These are phyloP conservation scores for Xerophyta viscosa DNA, from an alignment of 106 monocot species.

Conservation along the genomic window DNA sequence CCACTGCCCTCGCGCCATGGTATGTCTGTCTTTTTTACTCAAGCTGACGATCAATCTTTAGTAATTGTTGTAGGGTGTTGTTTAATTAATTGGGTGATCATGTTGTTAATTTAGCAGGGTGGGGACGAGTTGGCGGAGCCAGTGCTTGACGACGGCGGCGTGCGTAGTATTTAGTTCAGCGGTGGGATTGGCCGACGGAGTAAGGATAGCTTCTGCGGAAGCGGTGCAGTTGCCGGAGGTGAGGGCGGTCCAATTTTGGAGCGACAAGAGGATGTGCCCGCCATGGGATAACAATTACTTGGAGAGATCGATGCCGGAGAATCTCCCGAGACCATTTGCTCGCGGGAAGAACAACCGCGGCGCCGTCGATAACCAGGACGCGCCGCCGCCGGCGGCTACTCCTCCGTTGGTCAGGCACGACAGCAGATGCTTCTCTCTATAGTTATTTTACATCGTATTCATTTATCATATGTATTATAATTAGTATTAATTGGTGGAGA, in stretches of 20 bases:
- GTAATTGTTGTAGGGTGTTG: too few relatives aligned
- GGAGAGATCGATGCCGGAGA: conserved; percentile 28
- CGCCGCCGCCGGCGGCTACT: background rate
- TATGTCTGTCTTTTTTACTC: background rate
- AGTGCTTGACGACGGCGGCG: conserved; percentile 28
- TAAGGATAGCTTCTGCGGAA: background rate
- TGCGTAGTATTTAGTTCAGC: conserved; percentile 25
- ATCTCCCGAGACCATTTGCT: conserved; percentile 12
- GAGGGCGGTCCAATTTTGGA: conserved; percentile 7
- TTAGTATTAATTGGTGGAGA: too few relatives aligned
- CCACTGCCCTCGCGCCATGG: conserved; percentile 7
- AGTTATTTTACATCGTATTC: too few relatives aligned
- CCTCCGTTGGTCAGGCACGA: background rate
- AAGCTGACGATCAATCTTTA: too few relatives aligned
- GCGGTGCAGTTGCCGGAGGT: background rate
- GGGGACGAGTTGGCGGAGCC: conserved; percentile 17
- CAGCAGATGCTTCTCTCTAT: background rate
- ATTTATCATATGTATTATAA: too few relatives aligned
- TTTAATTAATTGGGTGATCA: too few relatives aligned
- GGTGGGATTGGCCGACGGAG: conserved; percentile 19
- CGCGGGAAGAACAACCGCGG: conserved; percentile 5
- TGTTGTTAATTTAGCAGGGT: too few relatives aligned
- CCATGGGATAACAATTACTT: conserved; percentile 19
- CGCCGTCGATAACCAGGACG: too few relatives aligned
- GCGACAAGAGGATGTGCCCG: conserved; percentile 21